Evolutionary conservation across 768 basidiomycete genomes (phyloP), one percentile per base, ranked within the genome.

Genomic region (Pleurotus citrinopileatus): DNA sequence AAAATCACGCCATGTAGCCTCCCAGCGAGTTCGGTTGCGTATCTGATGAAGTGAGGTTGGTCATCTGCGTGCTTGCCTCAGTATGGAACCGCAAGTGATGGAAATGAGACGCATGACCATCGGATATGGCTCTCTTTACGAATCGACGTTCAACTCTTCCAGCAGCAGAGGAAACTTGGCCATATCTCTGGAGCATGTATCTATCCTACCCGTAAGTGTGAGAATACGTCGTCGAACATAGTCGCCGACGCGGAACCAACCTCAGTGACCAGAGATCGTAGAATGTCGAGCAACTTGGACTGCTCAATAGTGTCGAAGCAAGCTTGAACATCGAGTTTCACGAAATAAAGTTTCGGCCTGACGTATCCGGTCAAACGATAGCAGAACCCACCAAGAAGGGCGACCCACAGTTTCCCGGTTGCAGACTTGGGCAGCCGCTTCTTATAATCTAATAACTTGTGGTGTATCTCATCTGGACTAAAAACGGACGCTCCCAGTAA

Each of bases 271-370:
- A 98, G 63, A 2, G 82, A 71, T 8, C 80, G 76, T 23, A 98
- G 68, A 32, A 99, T 91, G 34, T 81, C 75, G 27, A 98, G 69
- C 40, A 99, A 70, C 61, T 87, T 94, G 6, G 81, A 76, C 67
- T 98, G 97, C 28, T 93, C 86, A 55, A 98, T 98, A 0, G 90
- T 93, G 69, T 99, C 97, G 73, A 98, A 99, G 61, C 94, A 97
- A 5, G 96, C 87, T 57, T 89, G 89, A 15, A 98, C 94, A 64
- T 99, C 97, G 22, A 97, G 83, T 68, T 99, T 99, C 47, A 94
- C 95, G 61, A 99, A 96, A 68, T 94, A 98, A 4, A 98, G 69
- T 58, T 84, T 84, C 0, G 95, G 93, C 32, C 95, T 96, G 3
- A 34, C 19, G 37, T n/a, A 5, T n/a, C n/a, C 17, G 40, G 9